A percentile compares a stretch with the other conserved stretches of the same genome.
phyloP scores from a whole-genome alignment of 768 basidiomycete species.

The Daedaleopsis nitida region DNA sequence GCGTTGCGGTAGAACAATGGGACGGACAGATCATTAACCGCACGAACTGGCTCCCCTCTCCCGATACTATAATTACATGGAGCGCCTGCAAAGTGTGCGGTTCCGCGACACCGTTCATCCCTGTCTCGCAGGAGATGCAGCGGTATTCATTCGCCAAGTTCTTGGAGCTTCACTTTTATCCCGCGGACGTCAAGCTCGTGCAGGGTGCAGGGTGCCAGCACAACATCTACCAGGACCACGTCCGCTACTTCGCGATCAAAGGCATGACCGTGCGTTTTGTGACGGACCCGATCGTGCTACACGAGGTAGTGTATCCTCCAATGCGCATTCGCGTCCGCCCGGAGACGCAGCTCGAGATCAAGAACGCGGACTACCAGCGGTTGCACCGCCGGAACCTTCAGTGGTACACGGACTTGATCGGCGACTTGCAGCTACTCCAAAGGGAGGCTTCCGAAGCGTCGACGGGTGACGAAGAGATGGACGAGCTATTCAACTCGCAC shows the following conservation, averaged over 20 bases:
- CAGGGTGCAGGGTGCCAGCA: slow-evolving; percentile 90
- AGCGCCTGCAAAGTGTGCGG: slow-evolving; percentile 81
- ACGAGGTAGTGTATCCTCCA: slow-evolving; percentile 89
- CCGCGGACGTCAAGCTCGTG: slow-evolving; percentile 81
- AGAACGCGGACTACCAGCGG: slow-evolving; percentile 86
- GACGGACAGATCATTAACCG: slow-evolving; percentile 72
- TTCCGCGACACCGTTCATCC: slow-evolving; percentile 83
- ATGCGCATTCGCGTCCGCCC: slow-evolving; percentile 83
- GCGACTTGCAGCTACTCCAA: slow-evolving; percentile 74
- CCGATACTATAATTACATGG: slow-evolving; percentile 88
- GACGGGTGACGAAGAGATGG: slow-evolving; percentile 75
- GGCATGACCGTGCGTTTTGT: slow-evolving; percentile 90
- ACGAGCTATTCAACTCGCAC: slow-evolving; percentile 60
- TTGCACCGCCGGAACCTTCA: slow-evolving; percentile 68
- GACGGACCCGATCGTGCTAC: slow-evolving; percentile 76
- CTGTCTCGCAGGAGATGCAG: slow-evolving; percentile 89
- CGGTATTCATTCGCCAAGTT: slow-evolving; percentile 95
- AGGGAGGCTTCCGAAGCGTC: slow-evolving; percentile 82
- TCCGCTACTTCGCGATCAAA: slow-evolving; percentile 84
- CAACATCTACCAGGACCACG: slow-evolving; percentile 91
- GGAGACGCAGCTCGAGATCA: slow-evolving; percentile 85
- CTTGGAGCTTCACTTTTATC: slow-evolving; percentile 95
- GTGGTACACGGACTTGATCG: slow-evolving; percentile 77
- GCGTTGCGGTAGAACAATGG: slow-evolving; percentile 89
- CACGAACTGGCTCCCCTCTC: slow-evolving; percentile 47